Evolutionary conservation across 2,329 filamentous ascomycete species (phyloP), one percentile per base, ranked within the genome.

Genomic region (Cryphonectria carpinicola): DNA sequence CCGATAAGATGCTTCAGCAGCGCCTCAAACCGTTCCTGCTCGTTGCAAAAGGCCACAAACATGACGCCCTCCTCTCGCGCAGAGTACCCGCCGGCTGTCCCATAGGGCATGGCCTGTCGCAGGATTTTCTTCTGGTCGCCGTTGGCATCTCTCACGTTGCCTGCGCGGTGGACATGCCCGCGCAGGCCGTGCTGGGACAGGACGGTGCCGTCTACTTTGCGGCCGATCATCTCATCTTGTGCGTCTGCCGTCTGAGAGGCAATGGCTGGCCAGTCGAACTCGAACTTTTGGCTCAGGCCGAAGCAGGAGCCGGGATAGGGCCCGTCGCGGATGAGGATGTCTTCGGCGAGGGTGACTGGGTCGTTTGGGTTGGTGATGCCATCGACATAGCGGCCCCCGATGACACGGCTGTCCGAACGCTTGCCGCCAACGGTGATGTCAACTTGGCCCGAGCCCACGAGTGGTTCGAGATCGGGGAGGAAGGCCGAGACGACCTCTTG

Each of bases 321-420:
- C 10, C 60, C 66, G 22, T 28, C 46, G 13, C 49, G 49, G 32
- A 70, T 25, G 8, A 71, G 62, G 46, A 71, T 71, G 63, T 71
- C 70, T n/a, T 71, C 70, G 41, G 32, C 41, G 14, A 71, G 66
- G 4, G 66, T 64, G 43, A 71, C 62, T 10, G 70, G 70, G 67
- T 69, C 70, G 25, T 71, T 71, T 7, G 70, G 70, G 54, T 71
- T 71, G 56, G 67, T 71, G 46, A 71, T 69, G 58, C 61, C 41
- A 28, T 71, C 70, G 5, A 65, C 46, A 54, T 71, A 71, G n/a
- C 70, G 67, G 13, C 70, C 70, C 3, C 70, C 67, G 22, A 69
- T 43, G 19, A 71, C 61, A 39, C 65, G 65, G 37, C 49, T 66
- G 49, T 66, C 65, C 22, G 49, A 35, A 6, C 65, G 49, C 54